Percentiles rank a stretch among this genome's conserved stretches.
Conservation (phyloP, 2,329 filamentous ascomycete species). For the Lecanoromycetidae sp. region DNA sequence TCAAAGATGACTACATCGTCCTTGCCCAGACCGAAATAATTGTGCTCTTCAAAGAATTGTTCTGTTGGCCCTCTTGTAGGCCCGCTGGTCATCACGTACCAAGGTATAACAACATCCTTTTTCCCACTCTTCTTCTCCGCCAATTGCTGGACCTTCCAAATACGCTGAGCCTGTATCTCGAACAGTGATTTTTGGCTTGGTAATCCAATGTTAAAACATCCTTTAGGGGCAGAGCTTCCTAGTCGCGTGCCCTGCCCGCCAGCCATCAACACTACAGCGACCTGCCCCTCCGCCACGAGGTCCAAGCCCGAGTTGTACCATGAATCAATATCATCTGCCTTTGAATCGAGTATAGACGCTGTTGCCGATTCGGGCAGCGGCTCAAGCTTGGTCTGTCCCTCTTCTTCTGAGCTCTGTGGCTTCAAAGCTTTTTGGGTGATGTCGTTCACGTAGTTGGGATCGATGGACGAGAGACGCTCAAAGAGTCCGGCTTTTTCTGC, state of each 20-base stretch:
- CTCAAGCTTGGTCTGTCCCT: constrained; percentile 51
- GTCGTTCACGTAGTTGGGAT: constrained; percentile 77
- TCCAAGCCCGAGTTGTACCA: constrained; percentile 68
- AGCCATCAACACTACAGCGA: constrained; percentile 87
- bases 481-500: constrained; percentile 67
- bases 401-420: constrained; percentile 49
- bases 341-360: constrained; percentile 84
- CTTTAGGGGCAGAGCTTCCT: constrained; percentile 91
- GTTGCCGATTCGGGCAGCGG: constrained; percentile 76
- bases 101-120: constrained; percentile 60
- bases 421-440: constrained; percentile 72
- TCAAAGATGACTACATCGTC: constrained; percentile 89
- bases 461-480: constrained; percentile 68
- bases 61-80: constrained; percentile 88
- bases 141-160: constrained; percentile 70
- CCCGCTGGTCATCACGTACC: constrained; percentile 99
- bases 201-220: constrained; percentile 91
- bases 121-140: constrained; percentile 58
- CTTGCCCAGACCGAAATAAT: constrained; percentile 78
- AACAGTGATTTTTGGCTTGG: constrained; percentile 90
- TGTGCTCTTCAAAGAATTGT: constrained; percentile 78
- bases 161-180: constrained; percentile 93
- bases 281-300: constrained; percentile 55
- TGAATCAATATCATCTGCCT: constrained; percentile 59
- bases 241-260: constrained; percentile 91